Evolutionary conservation across 2,329 filamentous ascomycete genomes (phyloP).

Genomic region (Scedosporium apiospermum): DNA sequence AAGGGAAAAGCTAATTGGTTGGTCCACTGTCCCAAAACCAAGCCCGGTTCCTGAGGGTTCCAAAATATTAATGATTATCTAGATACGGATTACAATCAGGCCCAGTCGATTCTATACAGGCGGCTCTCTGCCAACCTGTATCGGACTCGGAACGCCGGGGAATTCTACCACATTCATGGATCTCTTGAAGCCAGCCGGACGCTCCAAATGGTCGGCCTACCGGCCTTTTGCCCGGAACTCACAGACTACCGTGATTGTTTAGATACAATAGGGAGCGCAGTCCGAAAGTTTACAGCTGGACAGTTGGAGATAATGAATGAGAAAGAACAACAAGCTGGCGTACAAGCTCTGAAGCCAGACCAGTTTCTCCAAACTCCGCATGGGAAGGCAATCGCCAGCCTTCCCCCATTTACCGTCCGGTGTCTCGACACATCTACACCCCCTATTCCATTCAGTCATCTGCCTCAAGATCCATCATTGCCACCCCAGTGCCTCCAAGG

Average conservation of each 20-base stretch:
- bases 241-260: slow-evolving; percentile 51
- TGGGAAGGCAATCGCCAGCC: slow-evolving; percentile 16
- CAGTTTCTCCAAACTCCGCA: slow-evolving; percentile 46
- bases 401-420: slow-evolving; percentile 40
- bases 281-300: slow-evolving; percentile 40
- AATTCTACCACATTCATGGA: slow-evolving; percentile 68
- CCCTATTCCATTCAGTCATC: slow-evolving; percentile 26
- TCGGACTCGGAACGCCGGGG: slow-evolving; percentile 52
- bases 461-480: neutral
- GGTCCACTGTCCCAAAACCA: slow-evolving; percentile 5
- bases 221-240: slow-evolving; percentile 50
- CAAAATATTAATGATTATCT: neutral
- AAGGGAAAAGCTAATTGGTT: slow-evolving; percentile 20
- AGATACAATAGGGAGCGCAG: slow-evolving; percentile 47
- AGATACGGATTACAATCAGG: slow-evolving; percentile 64
- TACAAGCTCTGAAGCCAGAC: slow-evolving; percentile 47
- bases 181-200: slow-evolving; percentile 63
- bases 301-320: slow-evolving; percentile 52
- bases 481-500: slow-evolving; percentile 36
- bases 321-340: slow-evolving; percentile 47
- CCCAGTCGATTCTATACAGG: slow-evolving; percentile 62
- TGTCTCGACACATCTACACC: slow-evolving; percentile 40
- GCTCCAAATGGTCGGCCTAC: slow-evolving; percentile 59
- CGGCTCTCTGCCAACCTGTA: slow-evolving; percentile 66
- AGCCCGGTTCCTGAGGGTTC: slow-evolving; percentile 3